Percentiles rank a stretch among this genome's conserved stretches.
Evolutionary conservation across 768 basidiomycete species (phyloP).

Genomic region (Mycena floridula): DNA sequence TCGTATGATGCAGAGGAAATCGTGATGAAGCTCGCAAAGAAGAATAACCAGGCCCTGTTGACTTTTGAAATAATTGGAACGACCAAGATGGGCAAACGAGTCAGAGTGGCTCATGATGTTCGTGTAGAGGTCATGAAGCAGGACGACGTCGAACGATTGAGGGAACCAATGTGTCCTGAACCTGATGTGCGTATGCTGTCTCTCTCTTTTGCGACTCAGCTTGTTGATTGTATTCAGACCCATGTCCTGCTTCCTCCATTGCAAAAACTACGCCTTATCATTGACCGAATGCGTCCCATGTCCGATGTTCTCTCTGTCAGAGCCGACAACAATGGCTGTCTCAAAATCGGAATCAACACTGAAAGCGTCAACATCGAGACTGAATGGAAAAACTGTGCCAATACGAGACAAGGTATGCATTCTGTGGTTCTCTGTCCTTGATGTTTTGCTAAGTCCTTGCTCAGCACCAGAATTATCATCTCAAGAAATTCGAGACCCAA

Average conservation of each 20-base stretch:
- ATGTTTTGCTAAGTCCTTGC: background rate
- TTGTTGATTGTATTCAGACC: slow-evolving; percentile 35
- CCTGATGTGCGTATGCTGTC: slow-evolving; percentile 56
- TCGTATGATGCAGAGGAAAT: slow-evolving; percentile 56
- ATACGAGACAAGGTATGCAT: slow-evolving; percentile 47
- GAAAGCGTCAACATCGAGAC: slow-evolving; percentile 77
- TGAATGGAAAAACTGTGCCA: slow-evolving; percentile 68
- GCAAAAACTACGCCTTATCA: slow-evolving; percentile 69
- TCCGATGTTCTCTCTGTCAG: slow-evolving; percentile 63
- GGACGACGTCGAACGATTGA: slow-evolving; percentile 61
- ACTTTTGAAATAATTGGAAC: slow-evolving; percentile 68
- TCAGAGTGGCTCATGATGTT: slow-evolving; percentile 75
- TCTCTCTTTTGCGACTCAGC: background rate
- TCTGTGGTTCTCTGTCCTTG: background rate
- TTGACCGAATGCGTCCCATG: slow-evolving; percentile 66
- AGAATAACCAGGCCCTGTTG: slow-evolving; percentile 71
- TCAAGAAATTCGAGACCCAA: too few species aligned
- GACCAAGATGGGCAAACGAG: slow-evolving; percentile 55
- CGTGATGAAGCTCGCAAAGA: slow-evolving; percentile 83
- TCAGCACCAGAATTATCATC: slow-evolving; percentile 20
- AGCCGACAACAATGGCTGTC: slow-evolving; percentile 58
- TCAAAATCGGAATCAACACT: slow-evolving; percentile 40
- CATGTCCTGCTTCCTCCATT: slow-evolving; percentile 75
- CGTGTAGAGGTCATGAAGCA: slow-evolving; percentile 77
- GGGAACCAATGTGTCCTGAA: slow-evolving; percentile 80